Base-by-base conservation (phyloP, 2,329 filamentous ascomycete genomes). In the Aureobasidium vineae region DNA sequence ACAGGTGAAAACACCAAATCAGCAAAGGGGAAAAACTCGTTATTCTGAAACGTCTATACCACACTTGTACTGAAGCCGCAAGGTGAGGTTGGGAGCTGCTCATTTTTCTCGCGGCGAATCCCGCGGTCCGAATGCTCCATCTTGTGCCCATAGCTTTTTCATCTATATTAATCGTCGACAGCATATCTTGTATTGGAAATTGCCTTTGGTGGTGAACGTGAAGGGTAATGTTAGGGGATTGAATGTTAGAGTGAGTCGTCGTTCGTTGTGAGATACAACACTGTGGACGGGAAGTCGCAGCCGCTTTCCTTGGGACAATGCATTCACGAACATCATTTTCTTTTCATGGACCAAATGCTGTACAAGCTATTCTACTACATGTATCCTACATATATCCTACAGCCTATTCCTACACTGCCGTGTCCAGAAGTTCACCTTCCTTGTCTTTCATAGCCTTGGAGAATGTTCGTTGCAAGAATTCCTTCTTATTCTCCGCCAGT, bases 81-180 rank as follows among this genome's bases (percentile, higher is more conserved):
- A 53, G 6, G 28, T 53, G 49, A 36, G 49, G 49, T 53, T 36
- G 28, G 19, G 49, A 16, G 49, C 23, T 53, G 49, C 26, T 53
- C 49, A 33, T 36, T 53, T 53, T 36, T 45, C 5, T 5, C 11
- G 49, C 49, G 49, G 49, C 49, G 49, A 53, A 36, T 53, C 28
- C 49, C 49, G 28, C 16, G 16, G 19, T n/a, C 19, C 19, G 49
- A 36, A 33, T 19, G 28, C 49, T 53, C 49, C 49, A 53, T 53
- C 49, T 36, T 53, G 28, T 53, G 49, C 49, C 49, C 49, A 53
- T 53, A 53, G 49, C 49, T 31, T 53, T 33, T 45, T 11, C 3
- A 53, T 53, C 36, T 10, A 53, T 36, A 50, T 50, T 50, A 50
- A 52, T 52, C 15, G 47, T 52, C 26, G 26, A 19, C 47, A 26